Conservation (phyloP, 2,329 filamentous ascomycete species). For the Bipolaris cookei region DNA sequence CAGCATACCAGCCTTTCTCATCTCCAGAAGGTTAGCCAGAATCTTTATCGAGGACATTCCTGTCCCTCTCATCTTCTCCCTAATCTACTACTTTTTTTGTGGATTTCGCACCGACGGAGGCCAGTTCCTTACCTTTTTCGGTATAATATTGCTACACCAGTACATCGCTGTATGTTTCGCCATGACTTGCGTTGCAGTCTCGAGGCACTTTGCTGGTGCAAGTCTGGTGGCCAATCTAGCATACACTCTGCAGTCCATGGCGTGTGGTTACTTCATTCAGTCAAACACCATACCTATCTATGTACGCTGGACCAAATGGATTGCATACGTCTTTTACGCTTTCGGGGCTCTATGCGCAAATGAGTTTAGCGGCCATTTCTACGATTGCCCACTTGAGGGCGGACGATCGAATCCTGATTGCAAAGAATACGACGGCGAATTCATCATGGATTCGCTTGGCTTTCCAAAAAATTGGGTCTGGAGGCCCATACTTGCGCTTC, state of each 20-base stretch:
- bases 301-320: constrained; percentile 78
- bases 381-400: constrained; percentile 70
- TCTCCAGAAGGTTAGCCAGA: constrained; percentile 72
- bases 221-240: constrained; percentile 74
- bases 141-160: constrained; percentile 71
- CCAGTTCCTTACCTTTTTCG: constrained; percentile 76
- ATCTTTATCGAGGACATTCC: constrained; percentile 74
- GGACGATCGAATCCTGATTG: constrained; percentile 70
- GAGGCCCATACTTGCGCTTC: constrained; percentile 67
- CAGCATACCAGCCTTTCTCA: constrained; percentile 70
- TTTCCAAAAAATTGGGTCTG: constrained; percentile 72
- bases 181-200: constrained; percentile 68
- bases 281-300: constrained; percentile 75
- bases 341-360: constrained; percentile 75
- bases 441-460: constrained; percentile 71
- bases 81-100: constrained; percentile 80
- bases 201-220: constrained; percentile 71
- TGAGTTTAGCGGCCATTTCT: constrained; percentile 74
- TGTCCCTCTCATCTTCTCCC: constrained; percentile 72
- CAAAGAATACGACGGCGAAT: constrained; percentile 70
- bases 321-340: constrained; percentile 69
- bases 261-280: constrained; percentile 79
- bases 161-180: constrained; percentile 77
- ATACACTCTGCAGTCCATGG: constrained; percentile 76
- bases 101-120: constrained; percentile 68